phyloP scores from a whole-genome alignment of 257 asterid genomes.

The Solanum ossicruentum region DNA sequence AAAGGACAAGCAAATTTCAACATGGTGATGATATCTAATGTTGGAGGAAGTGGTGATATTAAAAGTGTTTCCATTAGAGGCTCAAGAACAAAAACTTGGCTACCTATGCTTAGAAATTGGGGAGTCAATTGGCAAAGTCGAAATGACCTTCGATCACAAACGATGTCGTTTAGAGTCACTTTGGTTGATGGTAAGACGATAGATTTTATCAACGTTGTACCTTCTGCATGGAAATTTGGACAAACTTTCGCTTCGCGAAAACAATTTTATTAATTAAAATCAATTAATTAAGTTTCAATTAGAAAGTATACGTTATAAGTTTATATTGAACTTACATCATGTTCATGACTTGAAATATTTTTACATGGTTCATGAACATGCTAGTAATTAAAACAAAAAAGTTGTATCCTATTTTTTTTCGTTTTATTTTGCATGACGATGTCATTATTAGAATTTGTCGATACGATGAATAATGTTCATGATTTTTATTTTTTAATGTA shows the following conservation, averaged over 20 bases:
- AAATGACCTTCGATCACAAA: slow-evolving; percentile 35
- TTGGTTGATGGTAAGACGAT: slow-evolving; percentile 25
- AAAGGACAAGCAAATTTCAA: slow-evolving; percentile 57
- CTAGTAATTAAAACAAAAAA: neutral
- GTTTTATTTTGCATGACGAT: neutral
- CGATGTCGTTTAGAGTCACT: slow-evolving; percentile 38
- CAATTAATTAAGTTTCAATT: neutral
- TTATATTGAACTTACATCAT: neutral
- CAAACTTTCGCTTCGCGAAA: slow-evolving; percentile 52
- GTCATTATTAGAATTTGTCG: neutral
- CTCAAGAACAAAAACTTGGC: slow-evolving; percentile 37
- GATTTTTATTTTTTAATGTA: neutral
- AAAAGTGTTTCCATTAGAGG: slow-evolving; percentile 40
- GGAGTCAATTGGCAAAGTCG: slow-evolving; percentile 61
- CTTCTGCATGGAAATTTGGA: slow-evolving; percentile 57
- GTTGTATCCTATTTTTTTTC: neutral
- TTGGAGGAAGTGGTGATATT: slow-evolving; percentile 60
- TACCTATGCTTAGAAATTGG: slow-evolving; percentile 48
- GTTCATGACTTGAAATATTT: neutral
- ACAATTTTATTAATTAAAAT: slow-evolving; percentile 16
- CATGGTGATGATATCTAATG: slow-evolving; percentile 54
- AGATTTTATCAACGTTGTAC: slow-evolving; percentile 36
- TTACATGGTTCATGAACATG: neutral
- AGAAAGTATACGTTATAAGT: neutral
- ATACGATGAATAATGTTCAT: neutral